Base-by-base conservation (phyloP, 108 stramenopile genomes). In the Cyclostephanos tholiformis region DNA sequence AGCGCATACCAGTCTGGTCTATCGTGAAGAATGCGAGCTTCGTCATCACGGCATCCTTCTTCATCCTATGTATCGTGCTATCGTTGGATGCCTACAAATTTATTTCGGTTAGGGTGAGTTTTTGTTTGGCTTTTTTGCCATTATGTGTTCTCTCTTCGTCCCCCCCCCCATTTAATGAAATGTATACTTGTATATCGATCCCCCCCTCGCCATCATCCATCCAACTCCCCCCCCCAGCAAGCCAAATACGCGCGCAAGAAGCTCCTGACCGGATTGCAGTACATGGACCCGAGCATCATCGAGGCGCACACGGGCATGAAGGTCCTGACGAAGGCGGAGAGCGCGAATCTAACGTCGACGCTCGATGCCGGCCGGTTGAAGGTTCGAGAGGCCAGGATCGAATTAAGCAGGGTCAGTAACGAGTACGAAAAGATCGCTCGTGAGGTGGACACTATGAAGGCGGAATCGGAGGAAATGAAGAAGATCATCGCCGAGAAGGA, bases 291-390 rank as follows among this genome's bases (percentile, higher is more conserved):
- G 22, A 41, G 52, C 53, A 49, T 79, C 26, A 79, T 79, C 60
- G 77, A 79, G 62, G 59, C 77, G 0, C 77, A 79, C 65, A 67
- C 77, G 8, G 77, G 77, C n/a, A 64, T 79, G 63, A 79, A 79
- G 36, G 71, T 72, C 14, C 29, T 79, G 27, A 36, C 71, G 50
- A 46, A 20, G 5, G 71, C 71, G 50, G 77, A 79, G 48, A 72
- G 26, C 56, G 35, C 67, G 9, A 38, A 9, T 12, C 51, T 79
- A 14, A 11, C 17, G 7, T 16, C 51, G 43, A 26, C 59, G 10
- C 64, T 72, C 55, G 58, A 53, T 25, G 56, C 39, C 2, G 57
- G 60, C n/a, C 44, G 71, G 10, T 10, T 5, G n/a, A 29, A 79
- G 22, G 59, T 71, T 11, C 64, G 71, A 8, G 65, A 67, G 13